Evolutionary conservation across 108 stramenopile species (phyloP), one percentile per base, ranked within the genome.

Genomic region (Pseudonitzschia delicatissima): DNA sequence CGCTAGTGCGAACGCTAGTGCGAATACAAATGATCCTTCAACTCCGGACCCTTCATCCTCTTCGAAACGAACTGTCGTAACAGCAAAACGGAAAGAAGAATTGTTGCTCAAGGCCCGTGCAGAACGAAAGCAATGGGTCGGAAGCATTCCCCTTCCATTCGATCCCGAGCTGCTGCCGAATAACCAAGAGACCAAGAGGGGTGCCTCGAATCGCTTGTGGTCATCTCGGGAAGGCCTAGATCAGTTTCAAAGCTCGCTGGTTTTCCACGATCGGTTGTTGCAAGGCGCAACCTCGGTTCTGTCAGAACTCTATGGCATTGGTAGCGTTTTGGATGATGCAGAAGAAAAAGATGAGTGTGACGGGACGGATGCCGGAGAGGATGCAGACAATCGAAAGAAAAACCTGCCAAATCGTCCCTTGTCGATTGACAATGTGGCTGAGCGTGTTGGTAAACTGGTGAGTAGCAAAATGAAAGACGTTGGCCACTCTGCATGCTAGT

Each of bases 121-220:
- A 5, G 70, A 82, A 50, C 83, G 92, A 9, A 55, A 87, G 13
- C 65, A 75, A 21, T 93, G 92, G 92, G 76, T 90, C 25, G 74
- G 68, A 32, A 36, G 51, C 5, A 71, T 67, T 3, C 71, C 83
- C 12, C 57, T 80, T 18, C 83, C 79, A 0, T 76, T 74, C 39
- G 34, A 36, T 21, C 1, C 18, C 3, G 33, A 61, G 12, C 26
- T 31, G 13, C 32, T 61, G 20, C 12, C 26, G 1, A 27, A 0
- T 8, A 40, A 39, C 3, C 8, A 20, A 0, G 40, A 26, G 17
- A 28, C 15, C 21, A 42, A 1, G 8, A 20, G 53, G 5, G 60
- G 36, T 26, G 0, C 0, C 26, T 1, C 21, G 36, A 21, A 64
- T 60, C 11, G 60, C 53, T 55, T 45, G 50, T 23, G 47, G 47